These are phyloP conservation scores for Backusella morwellensis DNA, from an alignment of 192 early-diverging fungal species.

Conservation along the genomic window DNA sequence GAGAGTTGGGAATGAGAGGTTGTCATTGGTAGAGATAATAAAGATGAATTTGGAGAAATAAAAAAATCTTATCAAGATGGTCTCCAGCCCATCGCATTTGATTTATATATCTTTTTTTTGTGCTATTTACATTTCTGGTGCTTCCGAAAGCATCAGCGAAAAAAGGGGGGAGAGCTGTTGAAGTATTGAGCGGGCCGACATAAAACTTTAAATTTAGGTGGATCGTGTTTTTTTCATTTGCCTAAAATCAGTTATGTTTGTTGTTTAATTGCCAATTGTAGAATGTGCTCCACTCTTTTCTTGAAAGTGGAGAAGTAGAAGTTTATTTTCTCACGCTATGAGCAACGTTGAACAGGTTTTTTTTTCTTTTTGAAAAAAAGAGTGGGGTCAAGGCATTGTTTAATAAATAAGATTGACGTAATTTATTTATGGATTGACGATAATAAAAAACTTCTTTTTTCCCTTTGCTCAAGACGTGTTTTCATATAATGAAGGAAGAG, in stretches of 20 bases:
- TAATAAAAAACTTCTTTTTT: not conserved
- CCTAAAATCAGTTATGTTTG: not conserved
- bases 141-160: not conserved
- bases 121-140: not conserved
- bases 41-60: not conserved
- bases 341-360: not conserved
- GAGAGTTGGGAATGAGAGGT: not conserved
- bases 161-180: not conserved
- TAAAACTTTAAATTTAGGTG: not conserved
- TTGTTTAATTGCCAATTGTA: not conserved
- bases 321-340: slow-evolving; percentile 3
- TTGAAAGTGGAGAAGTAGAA: not conserved
- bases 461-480: not conserved
- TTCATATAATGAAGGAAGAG: no score
- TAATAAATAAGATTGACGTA: not conserved
- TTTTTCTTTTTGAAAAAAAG: not conserved
- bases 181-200: not conserved
- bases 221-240: slow-evolving; percentile 3
- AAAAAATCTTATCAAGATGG: not conserved
- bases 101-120: not conserved
- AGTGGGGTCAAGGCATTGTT: not conserved
- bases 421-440: not conserved
- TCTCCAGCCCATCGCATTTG: not conserved
- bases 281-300: not conserved
- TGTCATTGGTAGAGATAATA: not conserved